Evolutionary conservation across 176 grass and related monocot genomes (phyloP).

Genomic region (Aegilops umbellulata): DNA sequence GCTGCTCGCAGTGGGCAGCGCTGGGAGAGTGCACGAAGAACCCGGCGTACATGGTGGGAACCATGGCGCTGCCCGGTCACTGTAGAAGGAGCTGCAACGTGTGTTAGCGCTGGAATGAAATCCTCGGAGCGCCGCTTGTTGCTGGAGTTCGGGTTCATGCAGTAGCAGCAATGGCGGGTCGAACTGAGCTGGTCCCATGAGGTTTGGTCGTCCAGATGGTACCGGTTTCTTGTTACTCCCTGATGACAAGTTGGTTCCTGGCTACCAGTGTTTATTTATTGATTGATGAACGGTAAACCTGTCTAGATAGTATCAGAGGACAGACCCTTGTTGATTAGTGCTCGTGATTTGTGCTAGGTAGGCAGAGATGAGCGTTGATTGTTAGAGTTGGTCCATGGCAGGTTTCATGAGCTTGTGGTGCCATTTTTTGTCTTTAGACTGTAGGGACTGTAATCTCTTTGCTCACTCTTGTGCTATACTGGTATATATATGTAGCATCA

Average conservation of each 20-base stretch:
- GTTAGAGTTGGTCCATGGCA: background rate
- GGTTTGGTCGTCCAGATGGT: background rate
- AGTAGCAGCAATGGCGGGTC: background rate
- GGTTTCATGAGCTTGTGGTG: background rate
- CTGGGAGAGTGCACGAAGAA: constrained; percentile 89
- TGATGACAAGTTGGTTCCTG: background rate
- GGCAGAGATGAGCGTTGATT: background rate
- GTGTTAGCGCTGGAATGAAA: constrained; percentile 40
- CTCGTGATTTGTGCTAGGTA: background rate
- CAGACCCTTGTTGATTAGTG: background rate
- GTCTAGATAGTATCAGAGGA: background rate
- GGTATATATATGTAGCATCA: background rate
- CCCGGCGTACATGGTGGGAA: constrained; percentile 80
- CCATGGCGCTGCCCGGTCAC: constrained; percentile 47
- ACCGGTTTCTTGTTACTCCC: background rate
- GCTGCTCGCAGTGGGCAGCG: constrained; percentile 64
- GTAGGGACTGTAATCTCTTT: background rate
- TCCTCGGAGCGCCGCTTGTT: background rate
- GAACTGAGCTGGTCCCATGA: background rate
- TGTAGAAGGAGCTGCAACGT: constrained; percentile 84
- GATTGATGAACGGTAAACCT: background rate
- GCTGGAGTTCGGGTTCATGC: background rate
- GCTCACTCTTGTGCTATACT: background rate
- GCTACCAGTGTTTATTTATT: background rate
- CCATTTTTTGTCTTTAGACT: background rate